These are phyloP conservation scores for Glarea lozoyensis DNA, from an alignment of 495 filamentous ascomycete species.

Conservation along the genomic window DNA sequence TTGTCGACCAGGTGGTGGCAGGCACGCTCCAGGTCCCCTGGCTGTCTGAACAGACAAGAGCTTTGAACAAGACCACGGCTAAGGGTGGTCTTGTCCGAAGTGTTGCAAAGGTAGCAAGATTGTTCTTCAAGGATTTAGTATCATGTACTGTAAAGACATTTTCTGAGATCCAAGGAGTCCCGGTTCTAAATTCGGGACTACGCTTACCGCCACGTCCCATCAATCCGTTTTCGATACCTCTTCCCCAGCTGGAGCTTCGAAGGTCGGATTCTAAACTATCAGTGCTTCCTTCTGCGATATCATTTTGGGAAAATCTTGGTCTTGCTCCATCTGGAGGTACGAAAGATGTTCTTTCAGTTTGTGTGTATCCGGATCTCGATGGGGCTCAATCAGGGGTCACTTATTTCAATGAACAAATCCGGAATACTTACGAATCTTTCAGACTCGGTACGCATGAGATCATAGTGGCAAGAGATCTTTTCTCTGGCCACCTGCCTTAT, in stretches of 20 bases:
- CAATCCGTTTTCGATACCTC: constrained; percentile 33
- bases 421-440: constrained; percentile 68
- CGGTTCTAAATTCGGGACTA: constrained; percentile 31
- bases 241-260: constrained; percentile 67
- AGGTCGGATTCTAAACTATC: constrained; percentile 67
- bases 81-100: constrained; percentile 12
- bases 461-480: constrained; percentile 39
- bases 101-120: constrained; percentile 13
- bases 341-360: constrained; percentile 74
- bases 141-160: constrained; percentile 36
- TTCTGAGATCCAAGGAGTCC: constrained; percentile 44
- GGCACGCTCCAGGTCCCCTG: constrained; percentile 26
- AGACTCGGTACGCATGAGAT: constrained; percentile 65
- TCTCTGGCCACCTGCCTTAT: constrained; percentile 36
- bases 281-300: constrained; percentile 65
- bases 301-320: constrained; percentile 88
- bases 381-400: constrained; percentile 50
- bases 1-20: constrained; percentile 50
- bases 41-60: neutral
- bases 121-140: constrained; percentile 23
- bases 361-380: constrained; percentile 61
- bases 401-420: constrained; percentile 62
- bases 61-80: neutral
- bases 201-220: constrained; percentile 36
- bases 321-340: constrained; percentile 67